phyloP scores from a whole-genome alignment of 2,329 filamentous ascomycete species.

The Macrophomina pseudophaseolina region DNA sequence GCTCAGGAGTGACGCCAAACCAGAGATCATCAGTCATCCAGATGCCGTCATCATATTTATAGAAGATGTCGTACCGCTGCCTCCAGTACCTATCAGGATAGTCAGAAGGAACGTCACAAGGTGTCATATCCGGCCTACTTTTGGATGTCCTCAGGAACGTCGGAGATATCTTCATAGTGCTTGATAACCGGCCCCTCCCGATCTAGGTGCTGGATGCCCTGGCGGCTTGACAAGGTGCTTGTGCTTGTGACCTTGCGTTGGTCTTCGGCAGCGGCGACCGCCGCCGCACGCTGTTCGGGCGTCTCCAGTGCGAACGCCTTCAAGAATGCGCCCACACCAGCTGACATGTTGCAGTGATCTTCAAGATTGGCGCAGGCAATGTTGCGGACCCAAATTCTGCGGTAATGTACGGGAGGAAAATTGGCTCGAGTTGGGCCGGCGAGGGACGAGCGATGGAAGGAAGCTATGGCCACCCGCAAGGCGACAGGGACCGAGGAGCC shows the following conservation, averaged over 20 bases:
- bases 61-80: conserved; percentile 87
- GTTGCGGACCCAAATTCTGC: background rate
- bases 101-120: background rate
- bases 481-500: too few species aligned
- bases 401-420: background rate
- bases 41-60: conserved; percentile 83
- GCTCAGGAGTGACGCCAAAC: conserved; percentile 96
- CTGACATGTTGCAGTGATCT: background rate
- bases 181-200: background rate
- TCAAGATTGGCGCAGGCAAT: background rate
- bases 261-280: background rate
- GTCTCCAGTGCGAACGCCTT: background rate
- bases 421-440: background rate
- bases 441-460: conserved; percentile 10
- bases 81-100: conserved; percentile 76
- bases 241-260: conserved; percentile 33
- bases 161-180: conserved; percentile 71
- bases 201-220: conserved; percentile 40
- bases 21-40: conserved; percentile 92
- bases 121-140: conserved; percentile 63
- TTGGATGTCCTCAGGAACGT: conserved; percentile 82
- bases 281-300: conserved; percentile 14
- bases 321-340: background rate
- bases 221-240: conserved; percentile 40
- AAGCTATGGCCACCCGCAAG: conserved; percentile 25